Evolutionary conservation across 2,329 filamentous ascomycete genomes (phyloP).

Genomic region (Colletotrichum sp.): DNA sequence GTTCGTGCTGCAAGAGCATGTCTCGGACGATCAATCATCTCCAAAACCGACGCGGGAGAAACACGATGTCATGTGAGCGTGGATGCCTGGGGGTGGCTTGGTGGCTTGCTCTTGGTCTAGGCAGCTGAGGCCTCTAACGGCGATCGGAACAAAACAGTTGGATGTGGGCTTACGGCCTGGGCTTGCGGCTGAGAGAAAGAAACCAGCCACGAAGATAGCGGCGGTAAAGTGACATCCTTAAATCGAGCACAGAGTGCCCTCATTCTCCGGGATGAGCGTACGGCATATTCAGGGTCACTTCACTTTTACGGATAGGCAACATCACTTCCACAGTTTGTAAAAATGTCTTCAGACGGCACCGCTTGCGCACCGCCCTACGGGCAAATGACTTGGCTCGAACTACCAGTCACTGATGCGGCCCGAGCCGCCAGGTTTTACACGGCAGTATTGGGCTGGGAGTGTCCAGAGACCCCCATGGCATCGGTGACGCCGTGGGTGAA

Average conservation of each 20-base stretch:
- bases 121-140: not conserved
- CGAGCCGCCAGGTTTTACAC: slow-evolving; percentile 43
- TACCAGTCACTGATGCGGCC: slow-evolving; percentile 38
- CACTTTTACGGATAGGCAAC: not conserved
- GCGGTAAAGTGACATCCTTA: not conserved
- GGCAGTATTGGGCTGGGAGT: slow-evolving; percentile 39
- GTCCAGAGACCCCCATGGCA: slow-evolving; percentile 25
- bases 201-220: not conserved
- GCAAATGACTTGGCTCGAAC: slow-evolving; percentile 43
- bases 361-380: slow-evolving; percentile 23
- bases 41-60: not conserved
- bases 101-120: not conserved
- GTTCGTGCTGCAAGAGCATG: not conserved
- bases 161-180: not conserved
- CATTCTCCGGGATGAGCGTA: not conserved
- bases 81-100: not conserved
- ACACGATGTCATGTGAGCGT: not conserved
- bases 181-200: not conserved
- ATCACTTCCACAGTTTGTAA: not conserved
- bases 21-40: not conserved
- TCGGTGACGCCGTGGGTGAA: slow-evolving; percentile 28
- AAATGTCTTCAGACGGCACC: not conserved
- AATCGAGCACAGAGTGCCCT: not conserved
- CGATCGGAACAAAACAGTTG: not conserved
- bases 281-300: not conserved